Evolutionary conservation across 148 eudicot genomes (phyloP).

Genomic region (Spergularia marina): DNA sequence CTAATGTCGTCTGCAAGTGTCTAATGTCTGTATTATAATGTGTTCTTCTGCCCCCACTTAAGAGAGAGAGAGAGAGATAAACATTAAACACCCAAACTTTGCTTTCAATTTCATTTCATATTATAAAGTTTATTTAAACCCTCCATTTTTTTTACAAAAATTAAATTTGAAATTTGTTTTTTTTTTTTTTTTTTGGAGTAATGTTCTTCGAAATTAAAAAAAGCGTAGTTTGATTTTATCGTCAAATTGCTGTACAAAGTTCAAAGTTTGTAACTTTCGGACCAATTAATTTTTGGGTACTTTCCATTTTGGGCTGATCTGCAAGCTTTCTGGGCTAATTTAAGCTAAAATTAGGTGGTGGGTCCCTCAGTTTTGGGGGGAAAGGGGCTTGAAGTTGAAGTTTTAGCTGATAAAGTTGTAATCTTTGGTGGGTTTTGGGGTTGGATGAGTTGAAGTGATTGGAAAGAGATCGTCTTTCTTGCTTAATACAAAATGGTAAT

Average conservation of each 20-base stretch:
- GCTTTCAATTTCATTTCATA: conserved; percentile 7
- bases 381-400: conserved; percentile 2
- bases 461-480: conserved; percentile 4
- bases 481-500: conserved; percentile 25
- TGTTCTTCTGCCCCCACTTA: neutral
- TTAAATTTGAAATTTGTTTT: neutral
- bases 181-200: neutral
- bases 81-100: conserved; percentile 3
- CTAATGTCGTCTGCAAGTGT: conserved; percentile 23
- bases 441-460: conserved; percentile 25
- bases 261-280: conserved; percentile 1
- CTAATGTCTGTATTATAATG: conserved; percentile 10
- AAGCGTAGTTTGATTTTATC: neutral
- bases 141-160: conserved; percentile 4
- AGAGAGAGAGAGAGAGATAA: conserved; percentile 12
- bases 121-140: conserved; percentile 7
- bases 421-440: conserved; percentile 15
- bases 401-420: conserved; percentile 11
- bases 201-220: neutral
- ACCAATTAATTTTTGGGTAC: conserved; percentile 12
- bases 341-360: conserved; percentile 17
- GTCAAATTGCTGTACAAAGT: neutral
- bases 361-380: conserved; percentile 20
- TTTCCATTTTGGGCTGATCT: conserved; percentile 28
- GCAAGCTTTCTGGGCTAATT: conserved; percentile 12